Evolutionary conservation across 257 asterid genomes (phyloP).

Genomic region (Nicotiana noctiflora): DNA sequence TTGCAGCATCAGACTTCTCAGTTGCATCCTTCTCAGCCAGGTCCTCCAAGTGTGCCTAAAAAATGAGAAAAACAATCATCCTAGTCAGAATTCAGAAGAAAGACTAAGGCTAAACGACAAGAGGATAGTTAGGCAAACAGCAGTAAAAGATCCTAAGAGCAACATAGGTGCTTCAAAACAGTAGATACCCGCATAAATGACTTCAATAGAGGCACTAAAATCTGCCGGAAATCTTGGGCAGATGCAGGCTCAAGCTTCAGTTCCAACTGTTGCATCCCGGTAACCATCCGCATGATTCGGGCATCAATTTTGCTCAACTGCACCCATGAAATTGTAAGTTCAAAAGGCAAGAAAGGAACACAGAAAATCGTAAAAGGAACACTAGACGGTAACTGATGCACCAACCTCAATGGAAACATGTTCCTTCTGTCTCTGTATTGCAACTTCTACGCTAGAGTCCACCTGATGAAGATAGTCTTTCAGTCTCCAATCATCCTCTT

Average conservation of each 20-base stretch:
- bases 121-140: not conserved
- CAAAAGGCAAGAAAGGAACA: slow-evolving; percentile 4
- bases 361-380: not conserved
- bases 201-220: slow-evolving; percentile 73
- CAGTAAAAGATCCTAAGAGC: not conserved
- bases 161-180: not conserved
- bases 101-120: not conserved
- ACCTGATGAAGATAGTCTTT: slow-evolving; percentile 74
- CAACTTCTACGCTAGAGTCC: slow-evolving; percentile 81
- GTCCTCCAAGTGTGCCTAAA: slow-evolving; percentile 74
- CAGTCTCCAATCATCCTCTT: slow-evolving; percentile 75
- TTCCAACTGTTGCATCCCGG: slow-evolving; percentile 71
- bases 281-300: slow-evolving; percentile 55
- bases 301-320: slow-evolving; percentile 95
- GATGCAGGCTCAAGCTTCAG: slow-evolving; percentile 61
- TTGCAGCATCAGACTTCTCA: slow-evolving; percentile 91
- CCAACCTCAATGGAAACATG: slow-evolving; percentile 80
- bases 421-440: slow-evolving; percentile 88
- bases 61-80: slow-evolving; percentile 17
- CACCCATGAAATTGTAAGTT: slow-evolving; percentile 31
- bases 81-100: slow-evolving; percentile 12
- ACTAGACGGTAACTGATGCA: slow-evolving; percentile 5
- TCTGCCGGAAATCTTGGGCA: slow-evolving; percentile 52
- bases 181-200: slow-evolving; percentile 66
- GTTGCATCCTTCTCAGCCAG: slow-evolving; percentile 94